Conservation (phyloP, 2,329 filamentous ascomycete genomes). For the Colletotrichum salicis region DNA sequence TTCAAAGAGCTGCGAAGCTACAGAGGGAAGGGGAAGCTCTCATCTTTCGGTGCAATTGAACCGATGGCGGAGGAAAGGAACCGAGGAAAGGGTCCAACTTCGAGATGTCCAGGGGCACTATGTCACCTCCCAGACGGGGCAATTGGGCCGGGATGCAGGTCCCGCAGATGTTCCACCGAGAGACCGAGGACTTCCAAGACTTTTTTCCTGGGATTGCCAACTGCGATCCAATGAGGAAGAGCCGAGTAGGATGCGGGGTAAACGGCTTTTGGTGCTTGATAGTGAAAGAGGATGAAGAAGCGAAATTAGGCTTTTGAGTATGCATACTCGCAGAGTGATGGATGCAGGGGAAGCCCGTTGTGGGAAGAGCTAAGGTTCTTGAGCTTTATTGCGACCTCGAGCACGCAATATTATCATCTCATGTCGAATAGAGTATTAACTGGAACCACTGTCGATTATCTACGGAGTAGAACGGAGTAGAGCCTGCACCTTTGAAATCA, state of each 20-base stretch:
- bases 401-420: constrained; percentile 18
- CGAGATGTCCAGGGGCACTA: not conserved
- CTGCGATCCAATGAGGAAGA: constrained; percentile 28
- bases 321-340: constrained; percentile 9
- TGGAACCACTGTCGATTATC: not conserved
- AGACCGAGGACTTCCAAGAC: not conserved
- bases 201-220: too few relatives aligned
- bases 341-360: constrained; percentile 10
- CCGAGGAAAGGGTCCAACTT: constrained; percentile 8
- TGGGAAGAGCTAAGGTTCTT: not conserved
- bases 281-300: constrained; percentile 16
- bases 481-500: too few relatives aligned
- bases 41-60: constrained; percentile 24
- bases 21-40: not conserved
- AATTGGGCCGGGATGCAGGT: constrained; percentile 31
- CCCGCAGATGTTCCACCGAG: constrained; percentile 28
- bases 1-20: not conserved
- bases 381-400: constrained; percentile 1
- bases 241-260: constrained; percentile 26
- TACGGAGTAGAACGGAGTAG: too few relatives aligned
- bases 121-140: constrained; percentile 27
- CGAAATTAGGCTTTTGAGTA: constrained; percentile 20
- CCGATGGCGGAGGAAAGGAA: constrained; percentile 25
- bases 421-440: not conserved
- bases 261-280: not conserved